phyloP scores from a whole-genome alignment of 177 flowering plant genomes.

The Vitis hybrid region DNA sequence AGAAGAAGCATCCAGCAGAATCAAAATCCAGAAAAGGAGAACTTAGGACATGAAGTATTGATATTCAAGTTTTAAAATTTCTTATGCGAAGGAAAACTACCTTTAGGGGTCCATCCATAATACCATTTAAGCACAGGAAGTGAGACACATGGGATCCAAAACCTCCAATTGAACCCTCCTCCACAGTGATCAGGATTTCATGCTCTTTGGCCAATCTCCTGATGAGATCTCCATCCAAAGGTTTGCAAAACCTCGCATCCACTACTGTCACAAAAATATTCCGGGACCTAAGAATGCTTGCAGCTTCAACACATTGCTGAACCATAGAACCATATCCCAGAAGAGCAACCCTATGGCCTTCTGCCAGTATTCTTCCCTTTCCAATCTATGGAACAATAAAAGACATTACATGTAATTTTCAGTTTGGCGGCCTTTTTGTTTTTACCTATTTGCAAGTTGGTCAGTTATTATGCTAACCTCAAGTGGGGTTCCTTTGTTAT shows the following conservation, averaged over 20 bases:
- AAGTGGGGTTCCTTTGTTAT: slow-evolving; percentile 75
- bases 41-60: too few relatives aligned
- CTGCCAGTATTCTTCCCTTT: slow-evolving; percentile 76
- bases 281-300: slow-evolving; percentile 42
- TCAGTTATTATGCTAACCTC: slow-evolving; percentile 53
- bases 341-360: slow-evolving; percentile 83
- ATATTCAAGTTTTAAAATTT: not conserved
- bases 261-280: slow-evolving; percentile 60
- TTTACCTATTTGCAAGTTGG: not conserved
- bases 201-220: slow-evolving; percentile 69
- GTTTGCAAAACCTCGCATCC: slow-evolving; percentile 94
- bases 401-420: not conserved
- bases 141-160: slow-evolving; percentile 90
- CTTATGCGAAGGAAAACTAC: slow-evolving; percentile 30
- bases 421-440: not conserved
- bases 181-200: slow-evolving; percentile 73
- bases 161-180: slow-evolving; percentile 91
- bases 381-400: slow-evolving; percentile 59
- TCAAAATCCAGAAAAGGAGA: too few relatives aligned
- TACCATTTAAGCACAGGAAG: slow-evolving; percentile 62
- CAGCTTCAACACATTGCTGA: slow-evolving; percentile 73
- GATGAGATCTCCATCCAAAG: slow-evolving; percentile 71
- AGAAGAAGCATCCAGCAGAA: slow-evolving; percentile 9
- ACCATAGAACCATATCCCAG: slow-evolving; percentile 80
- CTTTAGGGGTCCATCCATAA: slow-evolving; percentile 86